Base-by-base conservation (phyloP, 2,329 filamentous ascomycete species). In the Teratosphaeriaceae sp. region DNA sequence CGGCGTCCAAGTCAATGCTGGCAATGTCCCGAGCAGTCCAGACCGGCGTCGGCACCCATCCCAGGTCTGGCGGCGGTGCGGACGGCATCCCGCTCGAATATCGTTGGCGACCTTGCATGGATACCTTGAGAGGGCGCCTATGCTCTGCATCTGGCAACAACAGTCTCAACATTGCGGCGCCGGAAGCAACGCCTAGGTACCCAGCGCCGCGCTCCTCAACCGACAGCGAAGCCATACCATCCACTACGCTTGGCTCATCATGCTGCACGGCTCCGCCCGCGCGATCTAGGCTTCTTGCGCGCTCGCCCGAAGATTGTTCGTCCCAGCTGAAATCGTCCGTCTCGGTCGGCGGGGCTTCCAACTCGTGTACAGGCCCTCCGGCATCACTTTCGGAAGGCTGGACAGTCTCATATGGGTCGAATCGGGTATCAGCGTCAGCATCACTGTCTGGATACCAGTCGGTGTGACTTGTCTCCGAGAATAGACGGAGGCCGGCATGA, bases 131-230 rank as follows among this genome's bases (percentile, higher is more conserved):
- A 21, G 42, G 33, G 16, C 40, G 45, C 16, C 51, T 38, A 30
- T 49, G 37, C 19, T 49, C 46, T 6, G 33, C 42, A 8, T 50
- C 53, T 3, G 53, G 51, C 9, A 59, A 47, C 15, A 59, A 39
- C 21, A 61, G 52, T 23, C 68, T 62, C 13, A 72, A 49, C 45
- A 72, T 63, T 2, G 69, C 69, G 13, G 68, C 69, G 1, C 69
- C 69, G 5, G 68, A 72, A 1, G 67, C 67, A 1, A 69, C 61
- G 1, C 70, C 71, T 7, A 72, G 62, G 50, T 73, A 73, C 4
- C 70, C 71, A 1, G 62, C 61, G 22, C 69, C 64, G 5, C 40
- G 40, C n/a, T 57, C 57, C 21, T 61, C 58, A 3, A 60, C 55
- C 1, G 58, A 56, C 13, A 63, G 47, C 2, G 59, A 57, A 1